phyloP scores from a whole-genome alignment of 495 filamentous ascomycete genomes.

The Gamarada debralockiae region DNA sequence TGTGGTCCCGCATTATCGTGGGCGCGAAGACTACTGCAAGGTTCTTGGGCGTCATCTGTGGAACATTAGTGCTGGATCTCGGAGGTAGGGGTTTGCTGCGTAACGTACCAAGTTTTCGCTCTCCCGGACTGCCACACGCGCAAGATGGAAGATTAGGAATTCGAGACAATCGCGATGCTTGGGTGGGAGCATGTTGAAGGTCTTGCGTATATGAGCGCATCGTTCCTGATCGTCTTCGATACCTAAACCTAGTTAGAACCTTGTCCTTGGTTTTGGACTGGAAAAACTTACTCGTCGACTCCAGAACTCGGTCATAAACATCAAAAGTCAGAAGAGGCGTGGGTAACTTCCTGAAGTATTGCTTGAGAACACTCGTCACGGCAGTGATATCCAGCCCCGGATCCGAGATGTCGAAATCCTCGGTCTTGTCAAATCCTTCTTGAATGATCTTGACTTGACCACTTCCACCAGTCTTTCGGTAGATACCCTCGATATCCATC shows the following conservation, averaged over 20 bases:
- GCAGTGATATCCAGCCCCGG: conserved; percentile 92
- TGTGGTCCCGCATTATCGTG: conserved; percentile 89
- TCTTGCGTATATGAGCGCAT: conserved; percentile 61
- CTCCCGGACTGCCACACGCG: conserved; percentile 77
- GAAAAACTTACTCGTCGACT: conserved; percentile 57
- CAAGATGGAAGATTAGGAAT: conserved; percentile 91
- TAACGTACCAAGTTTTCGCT: conserved; percentile 63
- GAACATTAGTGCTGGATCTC: conserved; percentile 26
- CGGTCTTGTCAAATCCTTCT: conserved; percentile 81
- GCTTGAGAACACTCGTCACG: conserved; percentile 92
- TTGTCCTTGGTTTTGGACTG: neutral
- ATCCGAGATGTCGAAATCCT: conserved; percentile 88
- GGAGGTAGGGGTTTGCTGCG: too few species aligned
- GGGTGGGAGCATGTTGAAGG: conserved; percentile 71
- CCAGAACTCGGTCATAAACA: conserved; percentile 84
- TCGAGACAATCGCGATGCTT: conserved; percentile 87
- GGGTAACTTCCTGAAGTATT: conserved; percentile 95
- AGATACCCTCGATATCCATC: conserved; percentile 98
- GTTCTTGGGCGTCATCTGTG: conserved; percentile 84
- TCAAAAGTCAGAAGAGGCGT: conserved; percentile 89
- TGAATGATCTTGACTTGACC: conserved; percentile 82
- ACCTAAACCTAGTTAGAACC: conserved; percentile 33
- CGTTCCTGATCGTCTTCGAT: conserved; percentile 54
- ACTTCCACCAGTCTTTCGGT: conserved; percentile 92
- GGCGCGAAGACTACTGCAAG: conserved; percentile 97